Conservation (phyloP, 768 basidiomycete genomes). For the Gymnopilus junonius region DNA sequence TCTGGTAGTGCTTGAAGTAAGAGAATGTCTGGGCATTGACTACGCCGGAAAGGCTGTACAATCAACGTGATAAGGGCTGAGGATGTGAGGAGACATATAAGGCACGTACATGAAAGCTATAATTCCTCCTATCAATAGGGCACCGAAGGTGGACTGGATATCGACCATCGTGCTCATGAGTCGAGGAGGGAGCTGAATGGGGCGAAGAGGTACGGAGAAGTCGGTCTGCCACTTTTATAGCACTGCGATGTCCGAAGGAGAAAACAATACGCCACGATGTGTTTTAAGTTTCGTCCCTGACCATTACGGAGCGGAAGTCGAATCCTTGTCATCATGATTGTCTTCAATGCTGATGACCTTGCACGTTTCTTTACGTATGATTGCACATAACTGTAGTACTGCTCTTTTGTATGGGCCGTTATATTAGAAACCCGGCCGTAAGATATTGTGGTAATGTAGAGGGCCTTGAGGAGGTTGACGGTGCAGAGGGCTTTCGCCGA, state of each 20-base stretch:
- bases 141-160: slow-evolving; percentile 40
- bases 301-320: neutral
- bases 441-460: neutral
- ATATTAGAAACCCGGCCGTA: too few species aligned
- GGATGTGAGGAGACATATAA: neutral
- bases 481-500: neutral
- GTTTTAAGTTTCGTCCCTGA: slow-evolving; percentile 3
- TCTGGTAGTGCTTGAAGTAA: slow-evolving; percentile 44
- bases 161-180: slow-evolving; percentile 20
- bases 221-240: slow-evolving; percentile 1
- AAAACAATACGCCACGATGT: neutral
- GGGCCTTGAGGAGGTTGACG: too few species aligned
- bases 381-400: neutral
- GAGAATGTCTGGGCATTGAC: slow-evolving; percentile 42
- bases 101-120: slow-evolving; percentile 42
- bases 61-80: neutral
- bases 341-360: neutral
- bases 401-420: neutral
- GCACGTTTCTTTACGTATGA: neutral
- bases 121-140: slow-evolving; percentile 44
- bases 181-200: neutral
- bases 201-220: neutral
- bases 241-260: neutral
- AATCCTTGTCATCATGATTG: neutral
- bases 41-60: slow-evolving; percentile 43